Conservation (phyloP, 345 rosid genomes). For the Turnera subulata region DNA sequence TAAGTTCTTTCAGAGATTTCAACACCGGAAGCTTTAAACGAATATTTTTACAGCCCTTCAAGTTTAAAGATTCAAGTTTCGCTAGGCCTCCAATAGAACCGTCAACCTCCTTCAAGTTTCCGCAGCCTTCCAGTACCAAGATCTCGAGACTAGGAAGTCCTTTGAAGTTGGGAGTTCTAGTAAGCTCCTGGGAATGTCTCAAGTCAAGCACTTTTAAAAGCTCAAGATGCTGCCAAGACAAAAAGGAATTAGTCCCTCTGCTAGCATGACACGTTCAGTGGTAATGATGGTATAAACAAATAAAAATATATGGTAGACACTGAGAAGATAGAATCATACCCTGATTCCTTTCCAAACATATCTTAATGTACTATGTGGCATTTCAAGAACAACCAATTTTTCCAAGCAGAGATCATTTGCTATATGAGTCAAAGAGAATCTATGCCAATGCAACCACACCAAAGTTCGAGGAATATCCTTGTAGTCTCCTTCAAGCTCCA, state of each 20-base stretch:
- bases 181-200: background rate
- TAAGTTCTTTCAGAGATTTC: too few relatives aligned
- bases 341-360: too few relatives aligned
- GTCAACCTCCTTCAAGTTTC: background rate
- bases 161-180: constrained; percentile 1
- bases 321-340: background rate
- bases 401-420: too few relatives aligned
- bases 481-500: background rate
- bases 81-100: background rate
- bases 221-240: too few relatives aligned
- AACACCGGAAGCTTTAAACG: too few relatives aligned
- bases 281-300: too few relatives aligned
- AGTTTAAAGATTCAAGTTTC: too few relatives aligned
- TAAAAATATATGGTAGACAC: background rate
- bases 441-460: background rate
- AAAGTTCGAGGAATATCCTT: background rate
- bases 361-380: too few relatives aligned
- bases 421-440: too few relatives aligned
- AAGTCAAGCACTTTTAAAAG: background rate
- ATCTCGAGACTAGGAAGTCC: constrained; percentile 4
- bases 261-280: background rate
- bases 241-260: too few relatives aligned
- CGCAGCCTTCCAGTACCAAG: background rate
- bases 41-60: too few relatives aligned
- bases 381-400: too few relatives aligned